These are phyloP conservation scores for Friedmanniomyces endolithicus DNA, from an alignment of 495 filamentous ascomycete genomes.

Conservation along the genomic window DNA sequence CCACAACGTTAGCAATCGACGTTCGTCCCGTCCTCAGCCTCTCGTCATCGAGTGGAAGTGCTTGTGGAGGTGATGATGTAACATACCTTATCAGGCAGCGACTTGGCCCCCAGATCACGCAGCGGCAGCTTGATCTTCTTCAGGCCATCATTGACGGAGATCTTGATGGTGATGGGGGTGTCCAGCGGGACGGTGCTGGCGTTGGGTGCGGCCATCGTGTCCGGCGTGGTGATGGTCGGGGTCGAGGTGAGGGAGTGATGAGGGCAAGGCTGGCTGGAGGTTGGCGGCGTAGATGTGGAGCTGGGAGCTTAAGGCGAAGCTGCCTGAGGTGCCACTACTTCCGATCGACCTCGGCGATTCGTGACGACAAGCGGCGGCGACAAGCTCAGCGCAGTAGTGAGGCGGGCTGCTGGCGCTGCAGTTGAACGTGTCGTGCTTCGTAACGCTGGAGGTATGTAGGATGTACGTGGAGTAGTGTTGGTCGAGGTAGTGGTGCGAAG, in stretches of 20 bases:
- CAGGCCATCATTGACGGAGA: conserved; percentile 57
- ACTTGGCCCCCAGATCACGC: conserved; percentile 62
- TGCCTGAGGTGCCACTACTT: no score
- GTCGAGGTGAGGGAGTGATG: not conserved
- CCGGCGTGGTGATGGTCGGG: not conserved
- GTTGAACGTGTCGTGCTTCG: no score
- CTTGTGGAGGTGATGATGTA: not conserved
- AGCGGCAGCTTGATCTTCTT: conserved; percentile 84
- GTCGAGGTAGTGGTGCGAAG: no score
- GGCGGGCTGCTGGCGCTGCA: no score
- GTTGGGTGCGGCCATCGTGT: conserved; percentile 22
- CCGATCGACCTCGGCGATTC: no score
- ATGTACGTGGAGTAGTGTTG: no score
- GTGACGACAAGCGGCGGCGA: not conserved
- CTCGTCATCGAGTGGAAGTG: not conserved
- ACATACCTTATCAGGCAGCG: conserved; percentile 79
- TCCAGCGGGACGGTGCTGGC: conserved; percentile 47
- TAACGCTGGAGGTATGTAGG: no score
- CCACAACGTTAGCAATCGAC: not conserved
- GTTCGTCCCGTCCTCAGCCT: not conserved
- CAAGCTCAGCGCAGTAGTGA: not conserved
- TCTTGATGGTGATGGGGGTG: conserved; percentile 74
- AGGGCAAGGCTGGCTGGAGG: not conserved
- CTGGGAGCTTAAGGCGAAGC: not conserved
- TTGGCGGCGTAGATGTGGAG: not conserved